Conservation (phyloP, 345 rosid species). For the Arabis hirsuta region DNA sequence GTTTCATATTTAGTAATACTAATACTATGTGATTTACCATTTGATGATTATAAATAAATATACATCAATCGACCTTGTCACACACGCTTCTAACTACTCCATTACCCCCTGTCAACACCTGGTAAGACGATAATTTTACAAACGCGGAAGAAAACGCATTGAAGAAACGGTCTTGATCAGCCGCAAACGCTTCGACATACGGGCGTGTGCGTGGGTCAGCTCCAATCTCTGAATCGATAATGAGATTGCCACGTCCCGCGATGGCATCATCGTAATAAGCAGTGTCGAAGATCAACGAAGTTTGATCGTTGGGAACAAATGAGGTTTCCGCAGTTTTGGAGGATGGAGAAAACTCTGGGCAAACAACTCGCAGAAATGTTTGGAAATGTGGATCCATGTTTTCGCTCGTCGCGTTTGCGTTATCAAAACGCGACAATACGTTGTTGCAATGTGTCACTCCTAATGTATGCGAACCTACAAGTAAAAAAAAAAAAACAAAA, state of each 20-base stretch:
- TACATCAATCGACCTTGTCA: constrained; percentile 41
- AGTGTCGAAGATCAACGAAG: constrained; percentile 46
- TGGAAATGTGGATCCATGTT: constrained; percentile 49
- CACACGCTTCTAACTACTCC: constrained; percentile 50
- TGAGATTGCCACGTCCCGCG: constrained; percentile 46
- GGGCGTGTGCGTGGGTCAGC: constrained; percentile 48
- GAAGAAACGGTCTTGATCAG: constrained; percentile 47
- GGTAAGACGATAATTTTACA: constrained; percentile 46
- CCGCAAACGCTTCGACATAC: constrained; percentile 45
- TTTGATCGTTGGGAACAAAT: constrained; percentile 51
- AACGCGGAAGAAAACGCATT: constrained; percentile 51
- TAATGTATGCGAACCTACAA: constrained; percentile 49
- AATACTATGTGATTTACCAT: neutral
- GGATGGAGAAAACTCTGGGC: constrained; percentile 36
- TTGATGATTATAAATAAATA: neutral
- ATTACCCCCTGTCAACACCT: constrained; percentile 44
- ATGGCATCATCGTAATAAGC: constrained; percentile 46
- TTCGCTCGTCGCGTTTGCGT: constrained; percentile 24
- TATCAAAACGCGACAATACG: constrained; percentile 37
- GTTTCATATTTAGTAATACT: neutral
- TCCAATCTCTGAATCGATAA: constrained; percentile 52
- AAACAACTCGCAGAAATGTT: constrained; percentile 42
- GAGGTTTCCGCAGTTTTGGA: constrained; percentile 42
- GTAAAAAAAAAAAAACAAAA: neutral
- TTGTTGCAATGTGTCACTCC: constrained; percentile 54